Evolutionary conservation across 2,329 filamentous ascomycete species (phyloP).

Genomic region (Ascochyta clinopodiicola): DNA sequence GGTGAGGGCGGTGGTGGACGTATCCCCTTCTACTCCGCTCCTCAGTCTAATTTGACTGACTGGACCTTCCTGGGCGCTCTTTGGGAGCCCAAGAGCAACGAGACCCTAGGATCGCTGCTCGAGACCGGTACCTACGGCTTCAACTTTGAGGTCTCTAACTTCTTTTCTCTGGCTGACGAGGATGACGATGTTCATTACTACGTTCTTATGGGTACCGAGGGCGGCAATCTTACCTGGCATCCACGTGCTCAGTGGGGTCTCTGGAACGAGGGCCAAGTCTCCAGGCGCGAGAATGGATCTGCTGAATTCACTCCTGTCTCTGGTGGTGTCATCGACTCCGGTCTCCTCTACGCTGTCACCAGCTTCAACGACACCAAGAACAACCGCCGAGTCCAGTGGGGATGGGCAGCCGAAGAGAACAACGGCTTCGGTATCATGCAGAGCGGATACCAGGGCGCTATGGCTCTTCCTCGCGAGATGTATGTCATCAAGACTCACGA

Average conservation of each 20-base stretch:
- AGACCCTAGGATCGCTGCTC: conserved; percentile 50
- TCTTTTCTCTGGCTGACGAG: conserved; percentile 54
- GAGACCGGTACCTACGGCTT: conserved; percentile 55
- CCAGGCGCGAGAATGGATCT: conserved; percentile 53
- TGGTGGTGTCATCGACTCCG: conserved; percentile 54
- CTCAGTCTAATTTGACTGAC: conserved; percentile 52
- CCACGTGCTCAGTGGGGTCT: conserved; percentile 52
- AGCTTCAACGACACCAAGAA: conserved; percentile 58
- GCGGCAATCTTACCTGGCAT: conserved; percentile 53
- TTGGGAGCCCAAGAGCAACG: conserved; percentile 54
- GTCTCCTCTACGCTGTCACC: conserved; percentile 54
- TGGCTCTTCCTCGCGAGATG: conserved; percentile 54
- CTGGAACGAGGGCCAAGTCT: conserved; percentile 55
- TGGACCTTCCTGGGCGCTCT: conserved; percentile 57
- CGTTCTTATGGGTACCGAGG: conserved; percentile 53
- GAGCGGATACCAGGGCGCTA: conserved; percentile 54
- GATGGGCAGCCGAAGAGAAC: conserved; percentile 55
- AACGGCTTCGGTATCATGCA: conserved; percentile 51
- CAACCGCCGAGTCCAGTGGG: conserved; percentile 56
- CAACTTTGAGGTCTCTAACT: conserved; percentile 58
- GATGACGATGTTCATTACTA: conserved; percentile 55
- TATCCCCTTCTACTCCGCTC: conserved; percentile 56
- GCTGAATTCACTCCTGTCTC: conserved; percentile 54
- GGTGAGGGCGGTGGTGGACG: conserved; percentile 54
- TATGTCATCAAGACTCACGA: conserved; percentile 54